Evolutionary conservation across 2,329 filamentous ascomycete genomes (phyloP), one percentile per base, ranked within the genome.

Genomic region (Macrophomina phaseolina): DNA sequence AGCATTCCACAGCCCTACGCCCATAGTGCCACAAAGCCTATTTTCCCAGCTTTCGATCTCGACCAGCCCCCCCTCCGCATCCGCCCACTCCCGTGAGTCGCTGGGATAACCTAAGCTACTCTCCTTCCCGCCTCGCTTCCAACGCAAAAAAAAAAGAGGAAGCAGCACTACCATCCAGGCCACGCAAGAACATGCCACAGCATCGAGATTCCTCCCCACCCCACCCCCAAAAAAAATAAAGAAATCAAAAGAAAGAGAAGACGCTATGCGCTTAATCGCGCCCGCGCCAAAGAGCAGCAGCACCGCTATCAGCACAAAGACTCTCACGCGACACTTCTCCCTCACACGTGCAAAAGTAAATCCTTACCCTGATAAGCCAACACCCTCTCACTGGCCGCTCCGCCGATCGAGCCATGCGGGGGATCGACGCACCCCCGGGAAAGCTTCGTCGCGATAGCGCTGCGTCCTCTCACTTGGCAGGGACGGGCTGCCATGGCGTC

Each of bases 1-100:
- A 12, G 32, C 52, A 55, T 55, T 55, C 52, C 52, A 8, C 52
- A 55, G 52, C 34, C 52, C 52, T 40, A 23, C 12, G 42, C 28
- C 9, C 11, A 23, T 23, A 23, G 23, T 23, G 28, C 28, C 28
- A 14, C 23, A 34, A n/a, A 9, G 6, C 48, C 49, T 28, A 11
- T 34, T 28, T 12, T 9, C 42, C 42, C 42, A 45, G 23, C 23
- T 23, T 28, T 28, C 46, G 46, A 23, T 49, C 23, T 18, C 48
- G 30, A 28, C 48, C 23, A 18, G 23, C 48, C 36, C 6, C 7
- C 36, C 36, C 6, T 38, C 36, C 36, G 36, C 11, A 38, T 12
- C 42, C 42, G 42, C 42, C 16, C 42, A 5, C 7, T 45, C 16
- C 42, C 42, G 42, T 1, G 11, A 16, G 5, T 9, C 42, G 42